These are phyloP conservation scores for Globisporangium perplexum DNA, from an alignment of 352 stramenopile species.

Conservation along the genomic window DNA sequence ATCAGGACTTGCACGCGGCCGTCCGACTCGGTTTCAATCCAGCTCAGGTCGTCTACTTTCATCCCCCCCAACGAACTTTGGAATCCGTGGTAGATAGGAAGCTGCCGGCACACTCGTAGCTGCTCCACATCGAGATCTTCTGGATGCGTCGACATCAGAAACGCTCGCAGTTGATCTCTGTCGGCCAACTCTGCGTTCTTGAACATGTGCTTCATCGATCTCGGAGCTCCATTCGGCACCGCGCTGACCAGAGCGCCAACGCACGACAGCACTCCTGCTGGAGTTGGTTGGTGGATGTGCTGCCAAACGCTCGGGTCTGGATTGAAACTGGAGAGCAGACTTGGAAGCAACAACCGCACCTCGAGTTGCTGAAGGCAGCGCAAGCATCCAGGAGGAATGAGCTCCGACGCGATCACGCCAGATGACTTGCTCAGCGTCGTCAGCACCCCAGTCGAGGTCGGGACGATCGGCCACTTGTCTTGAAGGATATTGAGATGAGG, in stretches of 20 bases:
- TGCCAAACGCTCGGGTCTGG: conserved; percentile 58
- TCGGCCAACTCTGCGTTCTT: conserved; percentile 19
- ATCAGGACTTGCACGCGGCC: background rate
- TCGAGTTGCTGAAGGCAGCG: conserved; percentile 37
- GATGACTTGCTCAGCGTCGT: conserved; percentile 31
- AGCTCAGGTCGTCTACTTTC: conserved; percentile 15
- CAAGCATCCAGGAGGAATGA: conserved; percentile 39
- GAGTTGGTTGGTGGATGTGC: conserved; percentile 67
- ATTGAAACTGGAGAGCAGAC: conserved; percentile 47
- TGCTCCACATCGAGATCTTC: conserved; percentile 30
- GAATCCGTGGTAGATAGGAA: conserved; percentile 57
- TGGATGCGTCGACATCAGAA: conserved; percentile 32
- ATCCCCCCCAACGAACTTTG: conserved; percentile 3
- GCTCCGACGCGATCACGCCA: conserved; percentile 46
- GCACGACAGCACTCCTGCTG: conserved; percentile 42
- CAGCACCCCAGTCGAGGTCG: conserved; percentile 37
- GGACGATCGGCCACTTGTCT: conserved; percentile 67
- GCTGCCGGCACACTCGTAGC: conserved; percentile 24
- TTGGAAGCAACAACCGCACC: conserved; percentile 47
- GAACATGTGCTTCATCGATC: conserved; percentile 16
- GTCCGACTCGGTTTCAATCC: background rate
- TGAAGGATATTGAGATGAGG: conserved; percentile 34
- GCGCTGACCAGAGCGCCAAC: conserved; percentile 17
- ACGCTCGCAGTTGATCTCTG: conserved; percentile 33
- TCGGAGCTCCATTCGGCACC: background rate